Evolutionary conservation across 2,329 filamentous ascomycete genomes (phyloP), one percentile per base, ranked within the genome.

Genomic region (Cladophialophora bantiana): DNA sequence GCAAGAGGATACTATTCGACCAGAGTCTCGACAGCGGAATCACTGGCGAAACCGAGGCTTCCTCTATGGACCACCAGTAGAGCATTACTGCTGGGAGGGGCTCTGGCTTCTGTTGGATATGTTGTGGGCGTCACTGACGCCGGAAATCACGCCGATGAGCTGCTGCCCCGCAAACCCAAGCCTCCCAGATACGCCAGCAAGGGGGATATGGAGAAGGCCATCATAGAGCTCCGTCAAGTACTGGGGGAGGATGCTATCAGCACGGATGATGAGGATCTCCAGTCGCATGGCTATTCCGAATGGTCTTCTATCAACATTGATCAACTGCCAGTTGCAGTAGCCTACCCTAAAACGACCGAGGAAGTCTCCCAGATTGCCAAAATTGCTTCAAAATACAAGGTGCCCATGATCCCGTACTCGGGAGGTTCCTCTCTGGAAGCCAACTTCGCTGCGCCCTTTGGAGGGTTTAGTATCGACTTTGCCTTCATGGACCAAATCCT

Each of bases 391-490:
- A 90, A 90, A 76, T 89, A 93, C 78, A 88, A 85, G 15, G 86
- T 97, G 62, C 94, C 94, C 1, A 91, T 97, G 81, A 90, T 95
- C 67, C 90, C 92, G 0, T 97, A 91, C 75, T 95, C 92, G 0
- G 93, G 93, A 2, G 94, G 93, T 13, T 90, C 92, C 0, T 94
- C 91, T 71, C 82, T 97, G 0, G 94, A 97, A 77, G 94, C 91
- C 13, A 95, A 97, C 77, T 96, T 96, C 78, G 91, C 92, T 0
- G 92, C 93, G 13, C 92, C 93, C 0, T 90, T 89, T 75, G 93
- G 93, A 12, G 94, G 94, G 12, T 87, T 97, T 75, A 94, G 91
- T 71, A 90, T 97, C 59, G 94, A 97, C 75, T 97, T 97, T 77
- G 87, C 88, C 0, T 88, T 87, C 74, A 97, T 97, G 94, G 90